These are phyloP conservation scores for Herpotrichia juniperi DNA, from an alignment of 2,329 filamentous ascomycete species.

Conservation along the genomic window DNA sequence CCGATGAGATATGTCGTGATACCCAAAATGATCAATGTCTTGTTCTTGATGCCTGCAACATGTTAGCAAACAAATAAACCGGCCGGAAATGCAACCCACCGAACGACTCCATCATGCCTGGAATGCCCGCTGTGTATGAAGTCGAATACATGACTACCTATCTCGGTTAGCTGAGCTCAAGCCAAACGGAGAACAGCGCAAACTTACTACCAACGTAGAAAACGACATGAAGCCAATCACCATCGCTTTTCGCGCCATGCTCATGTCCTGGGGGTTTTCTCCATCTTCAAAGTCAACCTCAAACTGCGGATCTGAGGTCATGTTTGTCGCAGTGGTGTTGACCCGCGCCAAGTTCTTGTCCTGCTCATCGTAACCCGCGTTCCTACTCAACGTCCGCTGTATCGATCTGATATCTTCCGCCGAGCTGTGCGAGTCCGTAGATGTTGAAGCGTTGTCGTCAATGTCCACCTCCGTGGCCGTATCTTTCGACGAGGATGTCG, in stretches of 20 bases:
- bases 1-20: conserved; percentile 81
- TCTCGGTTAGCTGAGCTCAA: not conserved
- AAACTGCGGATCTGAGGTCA: conserved; percentile 61
- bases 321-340: conserved; percentile 40
- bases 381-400: conserved; percentile 41
- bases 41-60: conserved; percentile 49
- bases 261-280: conserved; percentile 73
- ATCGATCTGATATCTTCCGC: conserved; percentile 32
- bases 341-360: conserved; percentile 32
- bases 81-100: conserved; percentile 21
- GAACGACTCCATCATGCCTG: conserved; percentile 73
- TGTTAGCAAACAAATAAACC: not conserved
- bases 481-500: conserved; percentile 1
- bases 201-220: conserved; percentile 56
- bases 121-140: conserved; percentile 75
- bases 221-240: conserved; percentile 63
- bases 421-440: conserved; percentile 27
- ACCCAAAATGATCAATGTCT: conserved; percentile 72
- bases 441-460: conserved; percentile 25
- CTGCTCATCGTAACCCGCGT: conserved; percentile 36
- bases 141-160: conserved; percentile 67
- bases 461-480: conserved; percentile 16
- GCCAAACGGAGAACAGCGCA: not conserved
- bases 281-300: conserved; percentile 73
- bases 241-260: conserved; percentile 62